Evolutionary conservation across 2,329 filamentous ascomycete genomes (phyloP), one percentile per base, ranked within the genome.

Genomic region (Fonsecaea monophora): DNA sequence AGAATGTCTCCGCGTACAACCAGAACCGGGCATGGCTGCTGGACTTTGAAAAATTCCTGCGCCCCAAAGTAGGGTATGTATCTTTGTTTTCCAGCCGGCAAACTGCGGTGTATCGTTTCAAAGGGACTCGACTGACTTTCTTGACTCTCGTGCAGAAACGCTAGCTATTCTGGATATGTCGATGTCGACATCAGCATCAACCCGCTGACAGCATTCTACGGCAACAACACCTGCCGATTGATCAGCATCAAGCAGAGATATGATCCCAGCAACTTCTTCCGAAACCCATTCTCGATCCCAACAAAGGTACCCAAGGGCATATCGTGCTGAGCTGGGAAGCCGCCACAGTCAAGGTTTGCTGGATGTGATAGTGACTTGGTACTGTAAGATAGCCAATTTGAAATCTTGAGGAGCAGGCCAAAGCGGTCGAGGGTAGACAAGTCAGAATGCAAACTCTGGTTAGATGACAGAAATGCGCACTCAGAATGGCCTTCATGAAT

Each of bases 11-110:
- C 50, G 9, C 30, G 25, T 54, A 32, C 50, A 54, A 35, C 15
- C 25, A 54, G 25, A 54, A 54, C 21, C 50, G 50, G 10, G 50
- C 50, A 3, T 54, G 50, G 50, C 50, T 54, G 12, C 18, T 54
- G 50, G 18, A 54, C 25, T 54, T 54, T 32, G 50, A 54, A n/a
- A 54, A 54, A 25, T 54, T 54, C 50, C 32, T 54, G 9, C 50
- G 50, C n/a, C 50, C 50, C 15, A 54, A 13, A 54, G 50, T 54
- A 13, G 50, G 50, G 50, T 54, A 35, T 15, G 50, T 54, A 32
- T 12, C 32, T 21, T 21, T 54, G 7, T 18, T 13, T 54, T 54
- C 21, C 50, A 3, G 7, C 13, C 25, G 50, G 8, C 50, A 45
- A 45, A 45, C 40, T 18, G 40, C 40, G n/a, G 10, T 8, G 12